Base-by-base conservation (phyloP, 331 rosid genomes). In the Malus hybrid region DNA sequence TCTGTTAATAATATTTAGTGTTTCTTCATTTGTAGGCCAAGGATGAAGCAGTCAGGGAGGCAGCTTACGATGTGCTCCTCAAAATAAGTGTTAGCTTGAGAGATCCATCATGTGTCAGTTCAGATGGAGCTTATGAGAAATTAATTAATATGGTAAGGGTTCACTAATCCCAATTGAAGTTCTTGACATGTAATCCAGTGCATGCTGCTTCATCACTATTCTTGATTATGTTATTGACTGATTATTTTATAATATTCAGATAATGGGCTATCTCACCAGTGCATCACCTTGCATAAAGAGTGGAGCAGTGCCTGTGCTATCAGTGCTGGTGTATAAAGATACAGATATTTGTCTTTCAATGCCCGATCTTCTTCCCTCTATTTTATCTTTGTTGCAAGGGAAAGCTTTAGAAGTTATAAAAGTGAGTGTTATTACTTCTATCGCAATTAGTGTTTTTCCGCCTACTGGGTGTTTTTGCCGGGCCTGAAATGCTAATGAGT, bases 221-320 rank as follows among this genome's bases (percentile, higher is more conserved):
- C 64, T 60, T 34, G 46, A 52, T 28, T 65, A 42, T 65, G 28
- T 70, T 56, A 75, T 44, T 55, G 31, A 63, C 69, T 76, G 34
- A 72, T 59, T 32, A 54, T 24, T 73, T 77, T 79, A 69, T 73
- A 62, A 65, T 70, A 57, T 78, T 81, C 88, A 94, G 98, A 87
- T 94, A 80, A 82, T 86, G 92, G 98, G 97, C 44, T 94, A 94
- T 81, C 90, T 94, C 57, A 86, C 95, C 39, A 89, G 97, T 71
- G 87, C 95, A 72, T 90, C 98, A 59, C 96, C 98, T 70, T 96
- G 85, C 76, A 83, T 91, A 67, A 92, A 85, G 85, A 91, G 98
- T 61, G 98, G 98, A 80, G 98, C 98, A 66, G 89, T 94, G 75
- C 90, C 98, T 81, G 12, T 81, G 12, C 76, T 94, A 63, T 94